These are phyloP conservation scores for Polygonum aviculare DNA, from an alignment of 148 eudicot genomes.

Conservation along the genomic window DNA sequence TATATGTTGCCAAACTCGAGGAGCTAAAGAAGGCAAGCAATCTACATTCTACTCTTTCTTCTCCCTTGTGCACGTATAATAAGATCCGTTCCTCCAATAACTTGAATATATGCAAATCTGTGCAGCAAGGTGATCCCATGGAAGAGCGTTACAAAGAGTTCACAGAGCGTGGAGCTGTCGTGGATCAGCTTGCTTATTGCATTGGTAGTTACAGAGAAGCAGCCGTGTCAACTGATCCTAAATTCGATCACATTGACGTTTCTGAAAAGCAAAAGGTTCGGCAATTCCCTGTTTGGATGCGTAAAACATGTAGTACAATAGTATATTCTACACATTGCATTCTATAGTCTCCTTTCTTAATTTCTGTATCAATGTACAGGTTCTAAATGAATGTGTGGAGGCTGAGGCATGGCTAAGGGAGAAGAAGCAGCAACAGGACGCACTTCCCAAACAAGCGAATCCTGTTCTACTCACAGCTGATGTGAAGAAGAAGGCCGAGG, in stretches of 20 bases:
- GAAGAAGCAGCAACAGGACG: conserved; percentile 75
- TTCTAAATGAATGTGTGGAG: conserved; percentile 53
- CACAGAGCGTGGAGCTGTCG: conserved; percentile 47
- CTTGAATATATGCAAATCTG: not conserved
- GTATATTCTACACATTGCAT: too few species aligned
- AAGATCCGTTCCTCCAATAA: not conserved
- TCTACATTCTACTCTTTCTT: not conserved
- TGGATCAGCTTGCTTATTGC: conserved; percentile 49
- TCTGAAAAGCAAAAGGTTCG: conserved; percentile 76
- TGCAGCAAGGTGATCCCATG: conserved; percentile 83
- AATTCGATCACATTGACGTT: conserved; percentile 82
- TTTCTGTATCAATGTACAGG: conserved; percentile 23
- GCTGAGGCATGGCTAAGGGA: conserved; percentile 85
- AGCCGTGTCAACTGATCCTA: conserved; percentile 56
- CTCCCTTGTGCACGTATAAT: not conserved
- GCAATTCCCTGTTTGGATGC: too few species aligned
- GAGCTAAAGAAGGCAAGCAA: conserved; percentile 71
- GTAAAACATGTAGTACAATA: too few species aligned
- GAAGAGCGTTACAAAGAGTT: conserved; percentile 81
- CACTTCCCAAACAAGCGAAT: conserved; percentile 56
- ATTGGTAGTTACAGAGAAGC: conserved; percentile 70
- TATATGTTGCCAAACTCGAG: conserved; percentile 79
- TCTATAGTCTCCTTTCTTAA: not conserved
- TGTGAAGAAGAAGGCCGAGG: conserved; percentile 63
- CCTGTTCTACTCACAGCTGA: conserved; percentile 71